Evolutionary conservation across 2,329 filamentous ascomycete genomes (phyloP), one percentile per base, ranked within the genome.

Genomic region (Nigrograna mackinnonii): DNA sequence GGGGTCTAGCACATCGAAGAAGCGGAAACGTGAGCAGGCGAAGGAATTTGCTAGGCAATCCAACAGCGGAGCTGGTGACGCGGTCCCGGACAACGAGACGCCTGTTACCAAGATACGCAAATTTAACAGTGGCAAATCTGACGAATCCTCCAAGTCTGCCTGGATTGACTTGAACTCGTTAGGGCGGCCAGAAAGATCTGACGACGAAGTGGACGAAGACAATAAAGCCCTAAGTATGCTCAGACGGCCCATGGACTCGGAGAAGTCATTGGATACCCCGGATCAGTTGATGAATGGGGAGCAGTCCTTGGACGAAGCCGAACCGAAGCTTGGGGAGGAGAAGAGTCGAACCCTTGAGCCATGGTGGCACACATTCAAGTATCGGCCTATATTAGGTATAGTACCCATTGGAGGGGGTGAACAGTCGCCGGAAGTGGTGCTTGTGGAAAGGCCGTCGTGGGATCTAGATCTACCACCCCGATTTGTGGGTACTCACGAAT

Each of bases 291-390:
- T 28, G 24, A n/a, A n/a, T n/a, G n/a, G 9, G 9, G 31, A 33
- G 31, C 24, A 28, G 24, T 11, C 11, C 11, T 14, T 38, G 3
- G 45, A 37, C 17, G 47, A 49, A 28, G 53, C 49, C 3, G 53
- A 52, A 39, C 44, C 44, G 39, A 39, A 49, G 39, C 43, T 49
- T 43, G 41, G 51, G 37, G 57, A 41, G 43, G 55, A 57, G 46
- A 55, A 44, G 38, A 46, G 39, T 35, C 54, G 41, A n/a, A 49
- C 43, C 16, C 32, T 35, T 13, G 55, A 65, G 34, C 57, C 64
- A 38, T 80, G 75, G 72, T 97, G 91, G 89, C 83, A 85, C 64
- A 95, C 91, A 4, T 91, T 87, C 77, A 95, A 95, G 69, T 99
- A 97, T 70, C 81, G 91, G 44, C 89, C 91, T n/a, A 91, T 99